Percentiles rank a stretch among this genome's conserved stretches.
Conservation (phyloP, 225 moss, liverwort and hornwort species). For the Pseudoscleropodium purum region DNA sequence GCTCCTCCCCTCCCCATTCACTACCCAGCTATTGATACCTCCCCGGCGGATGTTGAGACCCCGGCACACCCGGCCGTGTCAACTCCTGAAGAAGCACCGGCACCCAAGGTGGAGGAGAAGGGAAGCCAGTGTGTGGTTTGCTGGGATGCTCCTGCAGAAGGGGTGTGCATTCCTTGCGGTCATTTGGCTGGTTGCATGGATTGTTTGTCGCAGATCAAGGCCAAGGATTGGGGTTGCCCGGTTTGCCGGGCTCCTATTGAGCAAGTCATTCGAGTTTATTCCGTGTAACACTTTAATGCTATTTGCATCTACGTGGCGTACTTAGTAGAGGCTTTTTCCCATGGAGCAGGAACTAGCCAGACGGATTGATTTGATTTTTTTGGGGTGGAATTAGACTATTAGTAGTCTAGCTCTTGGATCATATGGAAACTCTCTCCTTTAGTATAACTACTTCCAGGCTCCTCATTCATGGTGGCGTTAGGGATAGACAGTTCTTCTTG, state of each 20-base stretch:
- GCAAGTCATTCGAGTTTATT: slow-evolving; percentile 75
- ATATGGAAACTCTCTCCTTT: not conserved
- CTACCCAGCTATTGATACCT: slow-evolving; percentile 60
- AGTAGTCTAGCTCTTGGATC: not conserved
- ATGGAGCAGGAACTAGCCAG: not conserved
- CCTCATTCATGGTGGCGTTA: not conserved
- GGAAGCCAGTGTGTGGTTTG: slow-evolving; percentile 74
- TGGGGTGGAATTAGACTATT: not conserved
- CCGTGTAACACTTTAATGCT: slow-evolving; percentile 32
- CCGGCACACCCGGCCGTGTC: slow-evolving; percentile 5
- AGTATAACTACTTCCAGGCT: not conserved
- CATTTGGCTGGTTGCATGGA: slow-evolving; percentile 93
- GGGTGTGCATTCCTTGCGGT: slow-evolving; percentile 91
- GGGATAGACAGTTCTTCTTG: not conserved
- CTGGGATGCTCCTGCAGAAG: slow-evolving; percentile 88
- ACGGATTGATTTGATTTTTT: not conserved
- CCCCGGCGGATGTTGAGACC: slow-evolving; percentile 15
- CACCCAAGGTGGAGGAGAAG: slow-evolving; percentile 38
- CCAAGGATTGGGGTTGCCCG: slow-evolving; percentile 86
- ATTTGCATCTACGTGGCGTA: not conserved
- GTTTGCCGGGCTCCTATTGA: slow-evolving; percentile 82
- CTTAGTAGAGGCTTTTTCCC: not conserved
- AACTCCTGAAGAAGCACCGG: not conserved
- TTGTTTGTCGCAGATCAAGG: slow-evolving; percentile 70
- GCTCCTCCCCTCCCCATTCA: slow-evolving; percentile 80